These are phyloP conservation scores for Phytophthora idaei DNA, from an alignment of 352 stramenopile species.

Conservation along the genomic window DNA sequence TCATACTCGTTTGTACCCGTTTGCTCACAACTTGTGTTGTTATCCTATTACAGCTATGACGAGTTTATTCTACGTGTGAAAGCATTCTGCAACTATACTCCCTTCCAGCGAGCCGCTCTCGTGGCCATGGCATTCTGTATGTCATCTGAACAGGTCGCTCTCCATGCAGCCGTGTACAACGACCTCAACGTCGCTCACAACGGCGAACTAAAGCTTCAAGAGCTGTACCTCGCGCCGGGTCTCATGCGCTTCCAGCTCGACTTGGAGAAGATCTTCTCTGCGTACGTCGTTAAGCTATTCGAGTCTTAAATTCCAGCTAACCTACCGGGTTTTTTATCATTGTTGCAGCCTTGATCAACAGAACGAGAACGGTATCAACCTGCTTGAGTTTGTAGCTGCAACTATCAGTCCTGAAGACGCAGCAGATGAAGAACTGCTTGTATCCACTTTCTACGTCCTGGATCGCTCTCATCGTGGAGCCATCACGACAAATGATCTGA, in stretches of 20 bases:
- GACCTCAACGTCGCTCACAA: conserved; percentile 83
- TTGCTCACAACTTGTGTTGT: conserved; percentile 2
- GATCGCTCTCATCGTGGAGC: conserved; percentile 64
- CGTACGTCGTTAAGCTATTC: conserved; percentile 37
- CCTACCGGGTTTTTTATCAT: not conserved
- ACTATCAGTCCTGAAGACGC: conserved; percentile 69
- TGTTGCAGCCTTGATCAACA: conserved; percentile 67
- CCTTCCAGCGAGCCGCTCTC: conserved; percentile 62
- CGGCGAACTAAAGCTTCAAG: conserved; percentile 69
- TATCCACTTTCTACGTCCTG: conserved; percentile 64
- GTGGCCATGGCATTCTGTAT: conserved; percentile 79
- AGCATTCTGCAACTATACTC: conserved; percentile 69
- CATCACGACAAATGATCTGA: conserved; percentile 64
- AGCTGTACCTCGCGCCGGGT: conserved; percentile 53
- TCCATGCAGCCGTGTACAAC: conserved; percentile 76
- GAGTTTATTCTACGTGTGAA: conserved; percentile 70
- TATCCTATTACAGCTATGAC: conserved; percentile 45
- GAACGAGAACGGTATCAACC: conserved; percentile 73
- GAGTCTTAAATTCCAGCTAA: not conserved
- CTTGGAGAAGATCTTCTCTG: conserved; percentile 63
- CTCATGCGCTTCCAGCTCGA: conserved; percentile 71
- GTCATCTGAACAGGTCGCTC: conserved; percentile 53
- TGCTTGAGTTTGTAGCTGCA: conserved; percentile 81
- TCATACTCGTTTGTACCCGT: not conserved
- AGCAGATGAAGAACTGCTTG: conserved; percentile 56